Conservation (phyloP, 805 yeast species). For the Metschnikowia drakensbergensis region DNA sequence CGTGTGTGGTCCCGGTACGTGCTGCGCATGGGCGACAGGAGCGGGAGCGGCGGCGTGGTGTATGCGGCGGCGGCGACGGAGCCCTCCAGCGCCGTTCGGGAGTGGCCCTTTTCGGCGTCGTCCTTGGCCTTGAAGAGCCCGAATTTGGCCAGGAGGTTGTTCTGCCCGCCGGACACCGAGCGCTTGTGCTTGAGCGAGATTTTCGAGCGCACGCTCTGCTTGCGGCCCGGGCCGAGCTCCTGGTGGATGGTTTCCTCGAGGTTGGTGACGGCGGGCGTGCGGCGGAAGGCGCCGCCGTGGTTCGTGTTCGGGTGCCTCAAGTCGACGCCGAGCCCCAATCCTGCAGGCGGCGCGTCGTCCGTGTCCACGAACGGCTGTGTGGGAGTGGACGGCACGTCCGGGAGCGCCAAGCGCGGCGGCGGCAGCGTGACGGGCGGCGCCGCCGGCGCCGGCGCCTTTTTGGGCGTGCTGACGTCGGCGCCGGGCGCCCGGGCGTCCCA, state of each 20-base stretch:
- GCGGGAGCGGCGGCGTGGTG: slow-evolving; percentile 46
- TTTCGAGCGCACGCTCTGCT: slow-evolving; percentile 30
- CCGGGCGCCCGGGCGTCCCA: background rate
- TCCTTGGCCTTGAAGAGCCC: slow-evolving; percentile 31
- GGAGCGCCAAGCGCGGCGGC: slow-evolving; percentile 35
- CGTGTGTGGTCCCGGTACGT: slow-evolving; percentile 31
- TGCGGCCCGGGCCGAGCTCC: slow-evolving; percentile 22
- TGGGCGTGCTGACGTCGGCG: slow-evolving; percentile 16
- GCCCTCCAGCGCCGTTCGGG: slow-evolving; percentile 40
- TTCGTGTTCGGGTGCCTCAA: slow-evolving; percentile 8
- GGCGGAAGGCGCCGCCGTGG: slow-evolving; percentile 28
- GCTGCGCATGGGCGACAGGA: slow-evolving; percentile 20
- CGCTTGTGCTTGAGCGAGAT: slow-evolving; percentile 38
- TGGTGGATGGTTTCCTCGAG: slow-evolving; percentile 24
- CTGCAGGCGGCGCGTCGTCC: background rate
- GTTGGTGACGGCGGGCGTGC: slow-evolving; percentile 27
- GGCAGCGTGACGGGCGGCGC: slow-evolving; percentile 27
- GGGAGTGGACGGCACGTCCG: slow-evolving; percentile 30
- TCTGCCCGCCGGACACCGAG: slow-evolving; percentile 35
- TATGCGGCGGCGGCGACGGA: slow-evolving; percentile 29
- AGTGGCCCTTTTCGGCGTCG: slow-evolving; percentile 27
- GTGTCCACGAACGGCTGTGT: background rate
- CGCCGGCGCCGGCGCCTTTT: background rate
- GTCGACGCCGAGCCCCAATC: background rate
- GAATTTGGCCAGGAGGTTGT: slow-evolving; percentile 26